Evolutionary conservation across 139 green algal species (phyloP), one percentile per base, ranked within the genome.

Genomic region (Closterium sp.): DNA sequence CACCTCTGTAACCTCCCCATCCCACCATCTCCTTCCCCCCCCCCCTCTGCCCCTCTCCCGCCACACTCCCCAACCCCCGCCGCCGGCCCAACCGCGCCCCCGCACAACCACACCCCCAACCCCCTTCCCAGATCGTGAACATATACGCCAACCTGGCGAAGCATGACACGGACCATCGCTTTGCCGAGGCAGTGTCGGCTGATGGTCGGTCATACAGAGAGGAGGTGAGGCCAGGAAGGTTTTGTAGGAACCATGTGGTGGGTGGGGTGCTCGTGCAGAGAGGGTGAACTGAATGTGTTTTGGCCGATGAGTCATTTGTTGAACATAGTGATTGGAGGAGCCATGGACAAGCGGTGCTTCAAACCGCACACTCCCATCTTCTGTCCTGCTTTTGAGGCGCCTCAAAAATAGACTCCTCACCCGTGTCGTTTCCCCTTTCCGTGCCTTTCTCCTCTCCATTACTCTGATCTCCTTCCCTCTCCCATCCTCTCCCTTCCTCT

Each of bases 141-240:
- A 96, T 99, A 31, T 99, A 99, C 94, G 86, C 98, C 23, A 93
- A 98, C 93, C 91, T 99, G 35, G 94, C 90, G 31, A 33, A 88
- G 2, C 94, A 95, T 8, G 97, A 99, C 91, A 34, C 33, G 16
- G 88, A 94, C 1, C 95, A 95, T 21, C 81, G 90, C 12, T 97
- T 99, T 91, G 95, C 94, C 12, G 69, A 87, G 21, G 97, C 97
- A 9, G 95, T 99, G 9, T 96, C 96, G 0, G 91, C 76, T 0
- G 98, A 99, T 90, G 94, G 91, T 1, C 96, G 98, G 85, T 97
- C 94, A 89, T 99, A 98, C 94, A 90, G 94, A 34, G 88, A 91
- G 16, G 92, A 94, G 85, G 85, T 96, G 69, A 76, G 94, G 5
- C 34, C 97, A 23, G 81, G 81, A 7, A 86, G 23, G 30, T n/a